Base-by-base conservation (phyloP, 192 early-diverging fungal species). In the Gryganskiella cystojenkinii region DNA sequence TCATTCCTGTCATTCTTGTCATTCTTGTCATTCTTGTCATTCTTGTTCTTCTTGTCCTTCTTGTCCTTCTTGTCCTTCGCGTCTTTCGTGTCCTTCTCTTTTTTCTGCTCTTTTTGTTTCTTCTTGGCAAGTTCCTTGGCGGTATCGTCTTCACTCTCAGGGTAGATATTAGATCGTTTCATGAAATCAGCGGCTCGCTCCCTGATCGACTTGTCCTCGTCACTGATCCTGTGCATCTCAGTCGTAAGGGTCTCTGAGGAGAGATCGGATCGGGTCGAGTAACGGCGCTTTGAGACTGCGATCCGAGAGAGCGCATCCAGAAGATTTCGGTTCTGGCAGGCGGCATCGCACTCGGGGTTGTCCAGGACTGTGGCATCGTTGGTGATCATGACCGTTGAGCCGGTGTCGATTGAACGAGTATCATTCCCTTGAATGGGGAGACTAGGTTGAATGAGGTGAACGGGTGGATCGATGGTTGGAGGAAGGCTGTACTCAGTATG, bases 221-320 rank as follows among this genome's bases (percentile, higher is more conserved):
- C 27, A 47, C 19, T 40, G 63, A 35, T 31, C n/a, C n/a, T n/a
- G n/a, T 57, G 60, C 7, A 6, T 9, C 24, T 58, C 35, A 2
- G 43, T 30, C 7, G 49, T 9, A 47, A 63, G 19, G 17, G 31
- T 42, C 4, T 7, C 19, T 17, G 31, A 10, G 33, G 57, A 42
- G 17, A 43, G 11, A 15, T 60, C 37, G 3, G 35, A 7, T 25
- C 66, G 53, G 4, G 11, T 46, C 0, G 73, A 78, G 40, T 78
- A 78, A 20, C 73, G 73, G 46, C 61, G 47, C n/a, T 78, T 78
- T 25, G 54, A 34, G 24, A 64, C 19, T 34, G 60, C 56, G 14
- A 78, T 58, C 40, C 42, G 61, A 15, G 73, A 43, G 7, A 78
- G 54, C 6, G 73, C 66, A 47, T 78, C 60, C 9, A 68, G 0